Percentiles rank a stretch among this genome's conserved stretches.
Conservation (phyloP, 2,329 filamentous ascomycete species). For the Pestalotiopsis sp. region DNA sequence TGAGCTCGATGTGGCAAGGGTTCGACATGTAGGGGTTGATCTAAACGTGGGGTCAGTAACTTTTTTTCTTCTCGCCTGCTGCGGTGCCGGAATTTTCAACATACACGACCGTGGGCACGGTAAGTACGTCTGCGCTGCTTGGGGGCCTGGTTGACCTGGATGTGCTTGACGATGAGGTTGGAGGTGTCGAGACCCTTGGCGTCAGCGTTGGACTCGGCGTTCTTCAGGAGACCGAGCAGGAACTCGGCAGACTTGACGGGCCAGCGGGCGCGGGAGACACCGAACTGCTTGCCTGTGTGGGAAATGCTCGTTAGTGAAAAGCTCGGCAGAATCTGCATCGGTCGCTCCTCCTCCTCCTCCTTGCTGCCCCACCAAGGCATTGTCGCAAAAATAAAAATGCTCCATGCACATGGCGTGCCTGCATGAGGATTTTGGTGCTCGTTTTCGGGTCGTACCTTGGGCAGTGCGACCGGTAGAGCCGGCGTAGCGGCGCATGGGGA, state of each 20-base stretch:
- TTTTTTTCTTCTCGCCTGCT: neutral
- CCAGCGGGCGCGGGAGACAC: constrained; percentile 98
- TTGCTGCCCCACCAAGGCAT: neutral
- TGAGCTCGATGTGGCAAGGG: constrained; percentile 99
- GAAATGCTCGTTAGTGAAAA: constrained; percentile 21
- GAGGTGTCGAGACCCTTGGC: constrained; percentile 96
- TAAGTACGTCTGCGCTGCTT: constrained; percentile 99
- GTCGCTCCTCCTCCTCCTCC: neutral
- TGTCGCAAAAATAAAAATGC: neutral
- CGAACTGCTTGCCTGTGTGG: constrained; percentile 89
- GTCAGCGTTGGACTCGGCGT: constrained; percentile 95
- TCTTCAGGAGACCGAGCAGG: constrained; percentile 95
- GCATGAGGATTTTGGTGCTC: too few relatives aligned
- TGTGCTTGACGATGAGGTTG: constrained; percentile 99
- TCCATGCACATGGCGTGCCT: neutral
- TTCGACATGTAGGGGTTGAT: constrained; percentile 99
- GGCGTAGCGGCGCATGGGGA: constrained; percentile 97
- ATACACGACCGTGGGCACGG: constrained; percentile 99
- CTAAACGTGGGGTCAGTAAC: constrained; percentile 49
- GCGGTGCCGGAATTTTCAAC: constrained; percentile 42
- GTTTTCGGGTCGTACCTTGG: constrained; percentile 76
- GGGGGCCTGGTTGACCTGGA: constrained; percentile 99
- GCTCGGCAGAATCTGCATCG: neutral
- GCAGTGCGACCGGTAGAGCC: constrained; percentile 93
- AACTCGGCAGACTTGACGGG: constrained; percentile 99